These are phyloP conservation scores for Collybia mongolica DNA, from an alignment of 768 basidiomycete genomes.

Conservation along the genomic window DNA sequence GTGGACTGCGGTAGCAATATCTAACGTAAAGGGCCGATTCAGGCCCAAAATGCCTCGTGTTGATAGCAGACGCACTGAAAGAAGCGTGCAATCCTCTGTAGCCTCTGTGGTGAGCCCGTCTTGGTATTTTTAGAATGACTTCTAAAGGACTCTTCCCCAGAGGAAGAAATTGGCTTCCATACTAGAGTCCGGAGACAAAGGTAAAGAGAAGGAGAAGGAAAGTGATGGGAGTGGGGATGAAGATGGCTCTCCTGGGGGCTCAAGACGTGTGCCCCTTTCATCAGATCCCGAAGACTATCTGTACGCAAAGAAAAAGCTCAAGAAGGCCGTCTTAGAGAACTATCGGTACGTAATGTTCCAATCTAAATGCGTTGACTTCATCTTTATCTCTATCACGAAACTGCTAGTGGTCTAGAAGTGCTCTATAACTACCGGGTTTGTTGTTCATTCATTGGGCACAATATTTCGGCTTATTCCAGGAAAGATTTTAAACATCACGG, in stretches of 20 bases:
- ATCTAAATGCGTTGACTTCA: background rate
- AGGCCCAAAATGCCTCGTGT: background rate
- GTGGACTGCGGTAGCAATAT: slow-evolving; percentile 8
- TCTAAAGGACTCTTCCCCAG: too few relatives aligned
- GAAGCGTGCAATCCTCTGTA: too few relatives aligned
- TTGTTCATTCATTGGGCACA: background rate
- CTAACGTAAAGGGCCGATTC: slow-evolving; percentile 4
- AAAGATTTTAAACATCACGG: slow-evolving; percentile 84
- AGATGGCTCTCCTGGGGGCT: slow-evolving; percentile 4
- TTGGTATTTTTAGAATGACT: too few relatives aligned
- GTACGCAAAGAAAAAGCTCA: slow-evolving; percentile 81
- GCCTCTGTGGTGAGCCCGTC: too few relatives aligned
- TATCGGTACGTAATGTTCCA: slow-evolving; percentile 64
- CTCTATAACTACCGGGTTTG: slow-evolving; percentile 87
- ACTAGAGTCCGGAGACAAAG: background rate
- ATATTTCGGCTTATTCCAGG: background rate
- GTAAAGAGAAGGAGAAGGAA: slow-evolving; percentile 3
- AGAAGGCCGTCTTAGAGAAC: slow-evolving; percentile 79
- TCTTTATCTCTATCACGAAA: too few relatives aligned
- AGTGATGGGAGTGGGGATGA: background rate
- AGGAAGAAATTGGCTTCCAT: too few relatives aligned
- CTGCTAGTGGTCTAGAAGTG: slow-evolving; percentile 71
- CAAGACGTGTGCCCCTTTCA: slow-evolving; percentile 16
- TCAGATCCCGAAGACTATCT: slow-evolving; percentile 78
- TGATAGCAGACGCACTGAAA: too few relatives aligned